A percentile compares a stretch with the other conserved stretches of the same genome.
phyloP scores from a whole-genome alignment of 176 grass and related monocot species.

The Bothriochloa decipiens region DNA sequence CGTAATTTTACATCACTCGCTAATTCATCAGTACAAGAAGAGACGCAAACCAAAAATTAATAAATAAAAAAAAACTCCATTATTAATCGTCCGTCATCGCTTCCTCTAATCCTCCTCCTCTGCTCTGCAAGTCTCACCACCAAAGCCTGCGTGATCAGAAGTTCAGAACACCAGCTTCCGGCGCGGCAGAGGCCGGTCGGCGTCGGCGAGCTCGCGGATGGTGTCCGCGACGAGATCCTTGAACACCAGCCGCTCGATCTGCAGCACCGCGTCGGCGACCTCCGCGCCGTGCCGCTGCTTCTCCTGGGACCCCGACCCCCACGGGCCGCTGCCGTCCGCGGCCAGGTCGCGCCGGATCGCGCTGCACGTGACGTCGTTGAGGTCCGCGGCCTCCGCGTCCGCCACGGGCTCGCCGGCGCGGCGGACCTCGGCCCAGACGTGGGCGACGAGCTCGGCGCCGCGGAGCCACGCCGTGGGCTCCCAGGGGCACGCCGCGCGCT shows the following conservation, averaged over 20 bases:
- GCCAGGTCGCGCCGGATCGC: conserved; percentile 71
- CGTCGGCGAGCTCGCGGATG: conserved; percentile 77
- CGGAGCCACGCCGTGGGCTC: conserved; percentile 45
- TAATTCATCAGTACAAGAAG: background rate
- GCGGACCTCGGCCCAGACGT: conserved; percentile 65
- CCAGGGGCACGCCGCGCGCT: conserved; percentile 55
- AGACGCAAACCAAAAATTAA: background rate
- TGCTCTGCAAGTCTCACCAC: background rate
- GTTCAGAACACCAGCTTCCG: conserved; percentile 83
- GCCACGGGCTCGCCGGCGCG: conserved; percentile 45
- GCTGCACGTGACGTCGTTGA: conserved; percentile 55
- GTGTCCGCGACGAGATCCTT: conserved; percentile 87
- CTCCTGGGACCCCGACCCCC: background rate
- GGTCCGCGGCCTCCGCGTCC: conserved; percentile 16
- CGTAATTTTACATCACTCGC: conserved; percentile 43
- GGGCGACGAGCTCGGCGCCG: conserved; percentile 34
- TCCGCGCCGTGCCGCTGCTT: conserved; percentile 26
- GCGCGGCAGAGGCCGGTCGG: conserved; percentile 44
- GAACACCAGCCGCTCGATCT: conserved; percentile 85
- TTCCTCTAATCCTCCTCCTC: background rate
- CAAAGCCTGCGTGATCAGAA: conserved; percentile 60
- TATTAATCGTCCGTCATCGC: background rate
- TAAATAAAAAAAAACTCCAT: too few species aligned
- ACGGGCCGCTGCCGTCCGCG: conserved; percentile 5
- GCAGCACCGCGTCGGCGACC: conserved; percentile 62